Percentiles rank a stretch among this genome's conserved stretches.
phyloP scores from a whole-genome alignment of 225 moss, liverwort and hornwort genomes.

The Physcomitrium patens region DNA sequence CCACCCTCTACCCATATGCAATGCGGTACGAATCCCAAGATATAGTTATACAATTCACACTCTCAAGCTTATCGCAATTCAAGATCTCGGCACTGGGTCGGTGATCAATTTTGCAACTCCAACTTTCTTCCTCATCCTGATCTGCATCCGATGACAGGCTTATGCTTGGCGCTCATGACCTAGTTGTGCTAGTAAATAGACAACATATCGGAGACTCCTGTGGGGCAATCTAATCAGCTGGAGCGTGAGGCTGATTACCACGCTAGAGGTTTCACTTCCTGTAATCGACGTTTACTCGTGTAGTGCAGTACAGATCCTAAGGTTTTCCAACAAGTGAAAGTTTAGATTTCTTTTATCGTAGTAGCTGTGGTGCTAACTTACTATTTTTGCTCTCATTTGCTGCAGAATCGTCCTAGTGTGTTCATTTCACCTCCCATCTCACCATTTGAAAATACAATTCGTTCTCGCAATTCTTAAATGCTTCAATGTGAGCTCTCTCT shows the following conservation, averaged over 20 bases:
- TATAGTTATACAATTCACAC: conserved; percentile 25
- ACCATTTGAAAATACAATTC: too few species aligned
- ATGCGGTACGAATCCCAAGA: conserved; percentile 50
- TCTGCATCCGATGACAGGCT: too few species aligned
- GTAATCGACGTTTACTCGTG: conserved; percentile 11
- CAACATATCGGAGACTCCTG: not conserved
- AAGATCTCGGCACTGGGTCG: conserved; percentile 22
- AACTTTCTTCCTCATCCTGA: too few species aligned
- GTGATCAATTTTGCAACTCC: conserved; percentile 15
- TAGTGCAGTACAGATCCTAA: conserved; percentile 54
- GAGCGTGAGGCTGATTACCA: conserved; percentile 35
- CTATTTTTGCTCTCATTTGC: not conserved
- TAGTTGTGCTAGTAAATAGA: not conserved
- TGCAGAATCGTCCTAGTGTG: not conserved
- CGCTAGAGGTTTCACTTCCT: conserved; percentile 26
- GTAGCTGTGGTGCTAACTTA: not conserved
- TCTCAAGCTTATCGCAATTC: not conserved
- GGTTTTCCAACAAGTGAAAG: conserved; percentile 27
- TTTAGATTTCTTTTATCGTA: not conserved
- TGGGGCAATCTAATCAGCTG: not conserved
- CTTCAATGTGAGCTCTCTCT: too few species aligned
- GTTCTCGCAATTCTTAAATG: too few species aligned
- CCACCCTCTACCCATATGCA: conserved; percentile 15
- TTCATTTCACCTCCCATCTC: too few species aligned
- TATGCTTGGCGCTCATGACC: too few species aligned